A percentile compares a stretch with the other conserved stretches of the same genome.
phyloP scores from a whole-genome alignment of 2,329 filamentous ascomycete genomes.

The Neurospora sp. region DNA sequence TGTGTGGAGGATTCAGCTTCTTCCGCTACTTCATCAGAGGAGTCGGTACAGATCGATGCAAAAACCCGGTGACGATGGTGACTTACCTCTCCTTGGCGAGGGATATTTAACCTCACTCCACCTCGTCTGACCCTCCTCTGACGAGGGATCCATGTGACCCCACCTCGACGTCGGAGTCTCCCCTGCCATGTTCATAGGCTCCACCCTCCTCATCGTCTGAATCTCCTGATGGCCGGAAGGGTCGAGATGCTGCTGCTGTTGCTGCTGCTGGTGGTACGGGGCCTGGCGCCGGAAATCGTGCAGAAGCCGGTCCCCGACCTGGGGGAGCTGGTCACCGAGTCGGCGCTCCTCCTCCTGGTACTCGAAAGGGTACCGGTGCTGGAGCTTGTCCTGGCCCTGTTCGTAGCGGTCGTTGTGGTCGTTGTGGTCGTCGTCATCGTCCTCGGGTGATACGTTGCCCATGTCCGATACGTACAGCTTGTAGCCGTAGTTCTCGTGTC shows the following conservation, averaged over 20 bases:
- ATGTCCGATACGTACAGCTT: background rate
- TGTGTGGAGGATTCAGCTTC: background rate
- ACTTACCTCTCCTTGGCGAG: background rate
- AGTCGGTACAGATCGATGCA: background rate
- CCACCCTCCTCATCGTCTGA: background rate
- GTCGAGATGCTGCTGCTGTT: background rate
- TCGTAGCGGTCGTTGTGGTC: background rate
- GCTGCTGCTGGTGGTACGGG: background rate
- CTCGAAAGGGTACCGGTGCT: background rate
- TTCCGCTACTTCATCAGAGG: background rate
- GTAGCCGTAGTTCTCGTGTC: background rate
- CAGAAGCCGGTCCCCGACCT: background rate
- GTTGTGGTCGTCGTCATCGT: background rate
- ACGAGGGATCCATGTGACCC: background rate
- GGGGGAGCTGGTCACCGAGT: background rate
- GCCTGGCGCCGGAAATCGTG: background rate
- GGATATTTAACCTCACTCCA: background rate
- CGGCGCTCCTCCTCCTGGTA: background rate
- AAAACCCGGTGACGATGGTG: background rate
- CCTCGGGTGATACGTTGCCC: background rate
- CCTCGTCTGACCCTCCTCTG: background rate
- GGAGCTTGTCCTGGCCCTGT: background rate
- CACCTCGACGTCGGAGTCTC: background rate
- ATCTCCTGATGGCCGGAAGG: background rate
- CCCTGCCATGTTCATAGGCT: too few species aligned